Evolutionary conservation across 345 rosid genomes (phyloP), one percentile per base, ranked within the genome.

Genomic region (Mercurialis annua): DNA sequence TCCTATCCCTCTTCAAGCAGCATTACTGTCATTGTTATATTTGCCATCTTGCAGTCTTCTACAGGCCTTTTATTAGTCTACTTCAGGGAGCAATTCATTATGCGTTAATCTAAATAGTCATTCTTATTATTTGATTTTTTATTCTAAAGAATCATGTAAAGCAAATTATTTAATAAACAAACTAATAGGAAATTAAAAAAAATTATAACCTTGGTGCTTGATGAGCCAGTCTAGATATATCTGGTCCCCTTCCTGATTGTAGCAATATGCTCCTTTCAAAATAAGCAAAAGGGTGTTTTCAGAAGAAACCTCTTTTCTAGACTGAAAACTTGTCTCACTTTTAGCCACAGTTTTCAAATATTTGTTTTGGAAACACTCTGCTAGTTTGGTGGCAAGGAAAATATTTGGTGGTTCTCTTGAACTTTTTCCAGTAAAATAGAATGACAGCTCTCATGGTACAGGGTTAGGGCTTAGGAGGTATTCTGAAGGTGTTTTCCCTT

Each of bases 1-100:
- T 76, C 68, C 69, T 20, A 62, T 56, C 54, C 30, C 42, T 65
- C 52, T 56, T 56, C 21, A 29, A 42, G 50, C 46, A 42, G 16
- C 53, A 16, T 23, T 11, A 29, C 16, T 17, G 4, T 63, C 44
- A 18, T 71, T 61, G 33, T 56, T 27, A 48, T 43, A 30, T 53
- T 18, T 56, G 4, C 0, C 17, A 42, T 18, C 44, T 51, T 62
- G 2, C 49, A 69, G 44, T 26, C 42, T 58, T 11, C 53, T 23
- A 43, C 36, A 29, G 30, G 36, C 40, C 48, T 69, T 59, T 9
- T 55, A 3, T 49, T 43, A 38, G 42, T 17, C 12, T 71, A 29
- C 47, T 52, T 27, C 30, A 62, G 62, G 29, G 26, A 9, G 23
- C 40, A 21, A 46, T 14, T 23, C 40, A n/a, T n/a, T n/a, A n/a